Conservation (phyloP, 768 basidiomycete genomes). For the Lanmaoa rubissima region DNA sequence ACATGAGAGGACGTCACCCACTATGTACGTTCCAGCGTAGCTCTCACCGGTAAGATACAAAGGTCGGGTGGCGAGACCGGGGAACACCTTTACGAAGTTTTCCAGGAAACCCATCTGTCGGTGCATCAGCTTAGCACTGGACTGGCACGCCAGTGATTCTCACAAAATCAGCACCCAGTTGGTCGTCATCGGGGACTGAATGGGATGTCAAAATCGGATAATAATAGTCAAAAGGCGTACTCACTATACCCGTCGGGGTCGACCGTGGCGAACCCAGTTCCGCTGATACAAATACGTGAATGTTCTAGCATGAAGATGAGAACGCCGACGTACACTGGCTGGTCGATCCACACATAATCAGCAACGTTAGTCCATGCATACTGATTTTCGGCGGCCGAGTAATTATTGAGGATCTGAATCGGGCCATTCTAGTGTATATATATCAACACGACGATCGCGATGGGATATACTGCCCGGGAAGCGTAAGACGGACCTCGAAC, state of each 20-base stretch:
- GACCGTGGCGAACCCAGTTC: constrained; percentile 61
- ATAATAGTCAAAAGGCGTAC: constrained; percentile 9
- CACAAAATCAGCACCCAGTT: too few relatives aligned
- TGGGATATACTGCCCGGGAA: too few relatives aligned
- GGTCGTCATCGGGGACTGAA: too few relatives aligned
- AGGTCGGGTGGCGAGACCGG: constrained; percentile 47
- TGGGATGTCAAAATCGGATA: constrained; percentile 13
- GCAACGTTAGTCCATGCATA: constrained; percentile 57
- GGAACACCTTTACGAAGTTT: constrained; percentile 57
- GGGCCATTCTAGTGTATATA: constrained; percentile 56
- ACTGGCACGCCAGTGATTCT: not conserved
- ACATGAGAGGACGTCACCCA: constrained; percentile 37
- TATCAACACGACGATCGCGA: not conserved
- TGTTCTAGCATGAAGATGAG: not conserved
- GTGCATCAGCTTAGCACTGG: not conserved
- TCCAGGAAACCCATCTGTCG: constrained; percentile 63
- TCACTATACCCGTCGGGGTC: constrained; percentile 56
- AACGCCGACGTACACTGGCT: constrained; percentile 39
- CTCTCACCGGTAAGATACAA: constrained; percentile 72
- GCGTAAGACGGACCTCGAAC: constrained; percentile 46
- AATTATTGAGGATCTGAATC: constrained; percentile 52
- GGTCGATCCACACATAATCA: constrained; percentile 33
- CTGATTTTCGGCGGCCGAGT: constrained; percentile 45
- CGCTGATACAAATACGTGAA: constrained; percentile 33
- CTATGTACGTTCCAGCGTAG: constrained; percentile 70